Evolutionary conservation across 2,329 filamentous ascomycete species (phyloP).

Genomic region (Aspergillus tubingensis): DNA sequence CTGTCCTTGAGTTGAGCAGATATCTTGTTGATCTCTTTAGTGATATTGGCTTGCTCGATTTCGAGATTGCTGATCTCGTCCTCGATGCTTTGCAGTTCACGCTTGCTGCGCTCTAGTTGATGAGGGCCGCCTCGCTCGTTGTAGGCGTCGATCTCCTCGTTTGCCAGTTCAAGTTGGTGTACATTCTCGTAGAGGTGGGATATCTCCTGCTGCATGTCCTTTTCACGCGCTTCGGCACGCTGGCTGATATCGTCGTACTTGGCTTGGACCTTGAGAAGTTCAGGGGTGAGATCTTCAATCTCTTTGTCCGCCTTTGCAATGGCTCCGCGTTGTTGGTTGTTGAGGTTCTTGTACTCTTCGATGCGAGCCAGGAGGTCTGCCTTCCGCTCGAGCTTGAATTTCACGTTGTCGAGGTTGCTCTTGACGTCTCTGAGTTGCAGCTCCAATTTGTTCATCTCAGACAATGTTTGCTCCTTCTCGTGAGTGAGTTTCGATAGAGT

Average conservation of each 20-base stretch:
- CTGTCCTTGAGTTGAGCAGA: slow-evolving; percentile 76
- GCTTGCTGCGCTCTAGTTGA: slow-evolving; percentile 69
- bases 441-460: slow-evolving; percentile 70
- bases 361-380: slow-evolving; percentile 69
- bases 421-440: slow-evolving; percentile 74
- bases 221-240: slow-evolving; percentile 71
- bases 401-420: slow-evolving; percentile 69
- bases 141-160: slow-evolving; percentile 78
- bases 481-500: slow-evolving; percentile 65
- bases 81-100: slow-evolving; percentile 69
- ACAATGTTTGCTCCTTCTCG: slow-evolving; percentile 72
- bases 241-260: slow-evolving; percentile 75
- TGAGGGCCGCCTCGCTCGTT: slow-evolving; percentile 71
- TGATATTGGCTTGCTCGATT: slow-evolving; percentile 66
- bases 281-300: slow-evolving; percentile 71
- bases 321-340: slow-evolving; percentile 66
- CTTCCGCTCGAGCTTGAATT: slow-evolving; percentile 80
- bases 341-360: slow-evolving; percentile 70
- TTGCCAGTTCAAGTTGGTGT: slow-evolving; percentile 73
- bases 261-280: slow-evolving; percentile 73
- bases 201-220: slow-evolving; percentile 69
- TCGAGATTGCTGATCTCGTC: slow-evolving; percentile 66
- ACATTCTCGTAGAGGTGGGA: slow-evolving; percentile 72
- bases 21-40: slow-evolving; percentile 72
- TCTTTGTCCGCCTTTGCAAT: slow-evolving; percentile 72